Base-by-base conservation (phyloP, 2,329 filamentous ascomycete genomes). In the Zymoseptoria crescenta region DNA sequence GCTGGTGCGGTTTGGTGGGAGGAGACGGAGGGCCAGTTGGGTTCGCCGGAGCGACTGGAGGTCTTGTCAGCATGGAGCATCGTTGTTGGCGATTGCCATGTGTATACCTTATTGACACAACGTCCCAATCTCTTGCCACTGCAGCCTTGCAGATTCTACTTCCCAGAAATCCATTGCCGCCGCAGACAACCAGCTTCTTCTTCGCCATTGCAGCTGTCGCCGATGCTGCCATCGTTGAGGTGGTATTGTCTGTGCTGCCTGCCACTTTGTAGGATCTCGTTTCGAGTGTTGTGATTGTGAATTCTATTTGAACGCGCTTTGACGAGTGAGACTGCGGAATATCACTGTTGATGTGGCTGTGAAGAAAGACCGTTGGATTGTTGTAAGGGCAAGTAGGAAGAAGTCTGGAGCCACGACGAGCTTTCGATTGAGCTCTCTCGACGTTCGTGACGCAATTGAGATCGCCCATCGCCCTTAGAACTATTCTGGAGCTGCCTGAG, bases 141-240 rank as follows among this genome's bases (percentile, higher is more conserved):
- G 91, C 94, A 56, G 89, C 87, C 79, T 91, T 94, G 79, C 94
- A 97, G 77, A 99, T 96, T 58, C 93, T 83, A 24, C 81, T 84
- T 52, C 85, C 85, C 27, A 99, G 77, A 73, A 97, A 99, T 35
- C 94, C 93, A 74, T 90, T 96, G 60, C 93, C 93, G 66, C 94
- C 94, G 66, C 89, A 95, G 57, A 99, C 91, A 49, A 97, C 86
- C 50, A 99, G 80, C 75, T 85, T 87, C 77, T 91, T 96, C 59
- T 84, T 79, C 5, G 61, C 62, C 48, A 62, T 57, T 35, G 64
- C 49, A 53, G 60, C 56, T 50, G 64, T 59, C 55, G 62, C 64
- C 55, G 64, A 54, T 10, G 60, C 56, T 8, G 64, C 59, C 64
- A 65, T 65, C 21, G 29, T 56, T 16, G 51, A 45, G 10, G 13